Base-by-base conservation (phyloP, 1,284 basidiomycete species). In the Naganishia albida region DNA sequence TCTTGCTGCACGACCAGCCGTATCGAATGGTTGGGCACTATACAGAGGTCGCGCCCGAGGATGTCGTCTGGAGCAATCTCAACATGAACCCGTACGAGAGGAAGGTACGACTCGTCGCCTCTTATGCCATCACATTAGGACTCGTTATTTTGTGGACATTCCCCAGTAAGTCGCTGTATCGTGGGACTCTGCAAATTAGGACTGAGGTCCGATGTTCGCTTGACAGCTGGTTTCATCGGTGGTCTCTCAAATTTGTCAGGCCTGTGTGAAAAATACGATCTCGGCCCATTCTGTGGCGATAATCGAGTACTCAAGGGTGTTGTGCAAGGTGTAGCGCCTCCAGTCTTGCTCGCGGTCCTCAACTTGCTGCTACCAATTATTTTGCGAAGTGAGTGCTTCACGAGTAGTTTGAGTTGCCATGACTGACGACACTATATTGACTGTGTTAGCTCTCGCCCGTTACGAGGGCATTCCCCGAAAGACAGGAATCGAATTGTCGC, bases 51-150 rank as follows among this genome's bases (percentile, higher is more conserved):
- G 82, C 84, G 30, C 86, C 87, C 0, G 83, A 85, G 62, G 89
- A 91, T 74, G 86, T 92, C 59, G 86, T 92, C 66, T 86, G 84
- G 84, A 69, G 74, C 52, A 85, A 84, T 73, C 76, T 86, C 60
- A 71, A 86, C 62, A 80, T 98, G 80, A 93, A 94, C 75, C 90
- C 92, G 0, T 97, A 95, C 74, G 91, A 96, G 78, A 85, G 85
- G 69, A 83, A 86, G 74, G 75, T 93, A 44, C 80, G 84, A 12
- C 75, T 73, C 23, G 76, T 77, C 15, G 70, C 80, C 34, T 81
- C 79, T n/a, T 84, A 82, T 73, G 82, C 79, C 0, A 72, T 80
- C 26, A 85, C 84, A 2, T 72, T 85, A 26, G 87, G 82, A 2
- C 78, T 91, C 28, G 86, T 89, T 70, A 75, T 89, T 46, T 80